These are phyloP conservation scores for Gossypium arboreum DNA, from an alignment of 345 rosid species.

Conservation along the genomic window DNA sequence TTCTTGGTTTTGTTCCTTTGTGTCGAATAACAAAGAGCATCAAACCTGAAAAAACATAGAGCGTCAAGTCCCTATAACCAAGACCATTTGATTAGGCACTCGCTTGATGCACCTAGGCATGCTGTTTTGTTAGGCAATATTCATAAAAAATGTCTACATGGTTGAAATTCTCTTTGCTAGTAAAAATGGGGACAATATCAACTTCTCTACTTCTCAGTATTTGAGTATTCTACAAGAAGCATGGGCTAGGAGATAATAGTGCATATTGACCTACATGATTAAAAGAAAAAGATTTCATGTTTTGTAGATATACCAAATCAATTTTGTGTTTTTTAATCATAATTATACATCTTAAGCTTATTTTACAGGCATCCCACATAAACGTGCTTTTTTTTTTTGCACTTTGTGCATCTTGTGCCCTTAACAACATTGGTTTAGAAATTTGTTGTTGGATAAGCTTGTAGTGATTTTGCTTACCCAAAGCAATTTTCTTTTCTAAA, in stretches of 20 bases:
- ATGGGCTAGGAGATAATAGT: neutral
- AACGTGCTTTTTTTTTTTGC: neutral
- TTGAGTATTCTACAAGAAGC: neutral
- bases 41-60: no score
- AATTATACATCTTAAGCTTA: neutral
- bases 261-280: neutral
- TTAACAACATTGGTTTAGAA: neutral
- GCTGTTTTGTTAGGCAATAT: neutral
- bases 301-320: neutral
- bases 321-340: neutral
- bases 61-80: neutral
- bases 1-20: neutral
- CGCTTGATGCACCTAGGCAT: neutral
- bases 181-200: neutral
- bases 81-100: neutral
- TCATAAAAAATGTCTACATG: neutral
- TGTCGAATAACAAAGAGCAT: neutral
- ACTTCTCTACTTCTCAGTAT: neutral
- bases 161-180: neutral
- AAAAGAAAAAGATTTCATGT: neutral
- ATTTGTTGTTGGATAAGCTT: neutral
- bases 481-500: neutral
- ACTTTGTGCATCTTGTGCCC: neutral
- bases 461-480: neutral
- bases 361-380: neutral